Conservation (phyloP, 202 grass and related monocot genomes). For the Eragrostis tef region DNA sequence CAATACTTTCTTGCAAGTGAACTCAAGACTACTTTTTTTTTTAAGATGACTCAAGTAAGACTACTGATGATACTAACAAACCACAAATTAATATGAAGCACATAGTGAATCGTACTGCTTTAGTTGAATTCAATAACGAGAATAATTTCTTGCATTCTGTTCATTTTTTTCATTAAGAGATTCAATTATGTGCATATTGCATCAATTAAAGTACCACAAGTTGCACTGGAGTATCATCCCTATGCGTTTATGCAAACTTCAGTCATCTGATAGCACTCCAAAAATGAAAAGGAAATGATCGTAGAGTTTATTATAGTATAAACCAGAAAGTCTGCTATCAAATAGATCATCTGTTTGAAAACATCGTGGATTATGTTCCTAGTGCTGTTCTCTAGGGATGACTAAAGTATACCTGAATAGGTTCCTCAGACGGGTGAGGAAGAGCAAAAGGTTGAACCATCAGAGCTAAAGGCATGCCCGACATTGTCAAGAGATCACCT, state of each 20-base stretch:
- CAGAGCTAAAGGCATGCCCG: slow-evolving; percentile 81
- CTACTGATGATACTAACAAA: not conserved
- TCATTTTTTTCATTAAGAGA: not conserved
- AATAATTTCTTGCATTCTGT: not conserved
- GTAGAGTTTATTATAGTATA: not conserved
- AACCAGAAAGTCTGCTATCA: not conserved
- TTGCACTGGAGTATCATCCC: not conserved
- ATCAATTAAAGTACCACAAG: not conserved
- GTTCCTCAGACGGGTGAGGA: slow-evolving; percentile 81
- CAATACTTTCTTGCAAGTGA: slow-evolving; percentile 20
- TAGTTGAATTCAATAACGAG: not conserved
- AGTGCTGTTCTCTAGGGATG: not conserved
- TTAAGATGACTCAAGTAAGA: not conserved
- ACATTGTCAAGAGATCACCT: slow-evolving; percentile 80
- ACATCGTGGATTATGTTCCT: slow-evolving; percentile 5
- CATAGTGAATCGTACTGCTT: not conserved
- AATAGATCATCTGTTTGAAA: not conserved
- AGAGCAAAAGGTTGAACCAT: slow-evolving; percentile 89
- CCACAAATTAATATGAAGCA: not conserved
- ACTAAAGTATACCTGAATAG: slow-evolving; percentile 65
- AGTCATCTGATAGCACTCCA: not conserved
- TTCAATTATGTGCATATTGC: not conserved
- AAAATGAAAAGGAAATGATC: not conserved
- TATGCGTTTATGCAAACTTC: not conserved
- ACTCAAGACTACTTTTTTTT: too few relatives aligned